Percentiles rank a stretch among this genome's conserved stretches.
phyloP scores from a whole-genome alignment of 371 early-diverging fungal genomes.

The Catenaria anguillulae region DNA sequence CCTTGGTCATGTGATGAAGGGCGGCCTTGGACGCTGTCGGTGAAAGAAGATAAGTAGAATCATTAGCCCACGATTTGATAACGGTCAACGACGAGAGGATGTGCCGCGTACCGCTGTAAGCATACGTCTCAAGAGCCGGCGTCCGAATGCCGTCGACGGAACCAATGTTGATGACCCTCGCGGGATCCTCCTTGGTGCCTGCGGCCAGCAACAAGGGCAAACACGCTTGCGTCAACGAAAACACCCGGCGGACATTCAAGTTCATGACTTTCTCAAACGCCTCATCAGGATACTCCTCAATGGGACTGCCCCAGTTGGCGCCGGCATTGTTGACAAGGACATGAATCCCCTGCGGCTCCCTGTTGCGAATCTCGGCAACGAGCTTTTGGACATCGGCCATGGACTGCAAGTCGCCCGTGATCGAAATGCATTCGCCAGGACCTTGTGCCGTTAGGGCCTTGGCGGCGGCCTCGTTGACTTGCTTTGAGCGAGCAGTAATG shows the following conservation, averaged over 20 bases:
- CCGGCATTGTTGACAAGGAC: constrained; percentile 77
- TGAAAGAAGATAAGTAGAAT: no score
- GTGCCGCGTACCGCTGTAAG: no score
- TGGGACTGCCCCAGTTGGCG: constrained; percentile 34
- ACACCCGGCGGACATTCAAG: constrained; percentile 71
- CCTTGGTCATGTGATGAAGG: constrained; percentile 54
- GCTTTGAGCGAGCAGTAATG: constrained; percentile 47
- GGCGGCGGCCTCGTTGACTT: constrained; percentile 39
- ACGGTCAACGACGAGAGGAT: no score
- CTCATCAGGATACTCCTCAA: constrained; percentile 36
- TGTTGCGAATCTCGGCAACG: constrained; percentile 36
- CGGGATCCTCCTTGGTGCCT: constrained; percentile 33
- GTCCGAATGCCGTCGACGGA: constrained; percentile 24
- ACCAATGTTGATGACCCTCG: constrained; percentile 40
- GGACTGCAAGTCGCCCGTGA: constrained; percentile 63
- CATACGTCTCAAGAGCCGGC: neutral
- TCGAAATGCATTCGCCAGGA: constrained; percentile 51
- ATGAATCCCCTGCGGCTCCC: constrained; percentile 34
- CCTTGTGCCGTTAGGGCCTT: constrained; percentile 22
- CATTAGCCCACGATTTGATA: no score
- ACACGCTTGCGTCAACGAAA: constrained; percentile 63
- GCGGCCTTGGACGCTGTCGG: constrained; percentile 66
- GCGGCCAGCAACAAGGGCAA: constrained; percentile 57
- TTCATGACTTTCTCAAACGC: constrained; percentile 70
- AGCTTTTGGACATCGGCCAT: constrained; percentile 41